Evolutionary conservation across 768 basidiomycete genomes (phyloP).

Genomic region (Tricholomella constricta): DNA sequence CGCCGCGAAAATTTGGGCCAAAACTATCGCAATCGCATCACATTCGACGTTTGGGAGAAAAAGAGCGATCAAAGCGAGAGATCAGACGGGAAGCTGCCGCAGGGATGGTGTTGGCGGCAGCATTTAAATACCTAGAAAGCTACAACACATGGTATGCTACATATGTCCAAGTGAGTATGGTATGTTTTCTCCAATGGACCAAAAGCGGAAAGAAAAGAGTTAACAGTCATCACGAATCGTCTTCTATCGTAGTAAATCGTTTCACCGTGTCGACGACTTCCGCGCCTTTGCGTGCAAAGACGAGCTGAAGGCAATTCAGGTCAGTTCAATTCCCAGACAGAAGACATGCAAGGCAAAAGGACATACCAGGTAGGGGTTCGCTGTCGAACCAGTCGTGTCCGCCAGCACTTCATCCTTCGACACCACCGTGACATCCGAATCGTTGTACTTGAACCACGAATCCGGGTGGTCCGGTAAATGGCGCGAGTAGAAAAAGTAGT

Average conservation of each 20-base stretch:
- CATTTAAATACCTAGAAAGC: too few species aligned
- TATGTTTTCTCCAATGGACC: conserved; percentile 7
- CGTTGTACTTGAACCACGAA: conserved; percentile 96
- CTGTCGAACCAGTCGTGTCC: conserved; percentile 87
- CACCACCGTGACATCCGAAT: conserved; percentile 80
- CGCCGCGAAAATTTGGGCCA: too few species aligned
- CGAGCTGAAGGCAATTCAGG: conserved; percentile 51
- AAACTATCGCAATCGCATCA: too few species aligned
- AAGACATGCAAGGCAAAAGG: not conserved
- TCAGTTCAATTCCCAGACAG: conserved; percentile 1
- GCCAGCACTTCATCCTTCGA: conserved; percentile 81
- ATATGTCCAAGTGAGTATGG: conserved; percentile 11
- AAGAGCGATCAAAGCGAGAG: too few species aligned
- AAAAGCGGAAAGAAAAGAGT: not conserved
- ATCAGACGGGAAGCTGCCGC: too few species aligned
- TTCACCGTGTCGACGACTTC: conserved; percentile 84
- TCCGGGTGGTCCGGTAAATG: conserved; percentile 80
- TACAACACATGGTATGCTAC: conserved; percentile 10
- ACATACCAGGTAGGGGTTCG: conserved; percentile 87
- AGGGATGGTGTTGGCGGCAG: too few species aligned
- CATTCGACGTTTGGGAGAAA: too few species aligned
- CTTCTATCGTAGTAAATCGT: conserved; percentile 46
- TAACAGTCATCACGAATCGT: conserved; percentile 11
- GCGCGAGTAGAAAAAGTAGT: conserved; percentile 96
- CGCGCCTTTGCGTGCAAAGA: conserved; percentile 78